A percentile compares a stretch with the other conserved stretches of the same genome.
These are phyloP conservation scores for Malassezia japonica DNA, from an alignment of 1,284 basidiomycete species.

Conservation along the genomic window DNA sequence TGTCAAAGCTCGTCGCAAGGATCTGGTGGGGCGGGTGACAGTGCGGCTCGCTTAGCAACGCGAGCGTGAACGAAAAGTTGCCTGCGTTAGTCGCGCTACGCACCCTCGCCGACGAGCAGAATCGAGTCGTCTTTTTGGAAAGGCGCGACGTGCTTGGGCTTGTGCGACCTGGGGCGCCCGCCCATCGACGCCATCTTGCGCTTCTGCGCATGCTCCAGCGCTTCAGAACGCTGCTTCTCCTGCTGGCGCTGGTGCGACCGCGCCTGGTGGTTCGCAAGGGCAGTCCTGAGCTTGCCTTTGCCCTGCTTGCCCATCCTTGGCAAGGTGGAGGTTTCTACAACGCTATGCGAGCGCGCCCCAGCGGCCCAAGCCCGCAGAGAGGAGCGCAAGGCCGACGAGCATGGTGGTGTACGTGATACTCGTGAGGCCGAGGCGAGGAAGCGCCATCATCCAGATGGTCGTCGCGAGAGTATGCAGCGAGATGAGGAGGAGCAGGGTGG, in stretches of 20 bases:
- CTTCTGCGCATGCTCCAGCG: constrained; percentile 29
- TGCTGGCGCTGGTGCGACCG: constrained; percentile 5
- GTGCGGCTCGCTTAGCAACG: constrained; percentile 55
- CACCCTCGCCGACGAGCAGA: constrained; percentile 76
- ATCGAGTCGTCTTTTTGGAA: constrained; percentile 67
- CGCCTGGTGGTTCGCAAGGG: constrained; percentile 14
- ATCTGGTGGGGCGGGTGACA: constrained; percentile 59
- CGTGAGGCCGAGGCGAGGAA: constrained; percentile 33
- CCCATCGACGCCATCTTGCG: constrained; percentile 37
- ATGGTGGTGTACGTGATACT: constrained; percentile 33
- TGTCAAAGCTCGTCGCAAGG: constrained; percentile 79
- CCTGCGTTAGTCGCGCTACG: constrained; percentile 14
- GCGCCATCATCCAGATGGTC: constrained; percentile 27
- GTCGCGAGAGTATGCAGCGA: constrained; percentile 30
- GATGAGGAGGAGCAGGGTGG: constrained; percentile 25
- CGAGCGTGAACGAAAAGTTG: constrained; percentile 82
- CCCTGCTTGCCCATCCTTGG: constrained; percentile 13
- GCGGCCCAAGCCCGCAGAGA: constrained; percentile 28
- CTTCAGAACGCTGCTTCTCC: constrained; percentile 31
- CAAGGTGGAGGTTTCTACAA: neutral
- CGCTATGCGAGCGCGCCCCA: constrained; percentile 23
- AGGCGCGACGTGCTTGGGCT: constrained; percentile 53
- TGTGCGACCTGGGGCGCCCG: neutral
- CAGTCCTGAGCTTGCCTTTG: constrained; percentile 13
- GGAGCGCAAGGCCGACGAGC: constrained; percentile 32